Evolutionary conservation across 2,329 filamentous ascomycete species (phyloP).

Genomic region (Cladosporium sp.): DNA sequence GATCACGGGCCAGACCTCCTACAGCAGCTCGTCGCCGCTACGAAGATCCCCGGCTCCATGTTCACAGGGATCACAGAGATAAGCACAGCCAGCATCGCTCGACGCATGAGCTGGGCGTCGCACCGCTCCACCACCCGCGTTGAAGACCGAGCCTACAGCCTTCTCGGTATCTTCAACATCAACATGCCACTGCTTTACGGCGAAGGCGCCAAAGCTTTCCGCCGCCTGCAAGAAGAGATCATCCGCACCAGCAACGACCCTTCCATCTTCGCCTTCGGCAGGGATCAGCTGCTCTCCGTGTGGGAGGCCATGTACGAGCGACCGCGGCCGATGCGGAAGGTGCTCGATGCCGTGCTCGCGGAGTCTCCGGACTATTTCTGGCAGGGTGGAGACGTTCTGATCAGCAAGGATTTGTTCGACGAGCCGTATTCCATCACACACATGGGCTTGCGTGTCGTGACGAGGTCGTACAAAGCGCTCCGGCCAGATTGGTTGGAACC

Average conservation of each 20-base stretch:
- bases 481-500: background rate
- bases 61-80: background rate
- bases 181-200: constrained; percentile 50
- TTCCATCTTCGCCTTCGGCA: constrained; percentile 1
- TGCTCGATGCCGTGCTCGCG: background rate
- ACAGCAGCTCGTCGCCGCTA: background rate
- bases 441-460: background rate
- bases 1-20: background rate
- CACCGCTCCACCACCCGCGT: constrained; percentile 20
- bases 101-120: constrained; percentile 23
- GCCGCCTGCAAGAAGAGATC: constrained; percentile 21
- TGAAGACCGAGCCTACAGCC: constrained; percentile 49
- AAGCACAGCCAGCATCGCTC: constrained; percentile 1
- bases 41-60: background rate
- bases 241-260: constrained; percentile 11
- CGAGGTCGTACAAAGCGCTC: background rate
- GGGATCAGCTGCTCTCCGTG: background rate
- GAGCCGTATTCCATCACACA: background rate
- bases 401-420: background rate
- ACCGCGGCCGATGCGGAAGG: background rate
- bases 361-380: background rate
- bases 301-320: background rate
- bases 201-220: constrained; percentile 17
- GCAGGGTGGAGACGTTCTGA: background rate
- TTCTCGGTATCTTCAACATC: constrained; percentile 48